Evolutionary conservation across 2,329 filamentous ascomycete genomes (phyloP), one percentile per base, ranked within the genome.

Genomic region (Aspergillus candidus): DNA sequence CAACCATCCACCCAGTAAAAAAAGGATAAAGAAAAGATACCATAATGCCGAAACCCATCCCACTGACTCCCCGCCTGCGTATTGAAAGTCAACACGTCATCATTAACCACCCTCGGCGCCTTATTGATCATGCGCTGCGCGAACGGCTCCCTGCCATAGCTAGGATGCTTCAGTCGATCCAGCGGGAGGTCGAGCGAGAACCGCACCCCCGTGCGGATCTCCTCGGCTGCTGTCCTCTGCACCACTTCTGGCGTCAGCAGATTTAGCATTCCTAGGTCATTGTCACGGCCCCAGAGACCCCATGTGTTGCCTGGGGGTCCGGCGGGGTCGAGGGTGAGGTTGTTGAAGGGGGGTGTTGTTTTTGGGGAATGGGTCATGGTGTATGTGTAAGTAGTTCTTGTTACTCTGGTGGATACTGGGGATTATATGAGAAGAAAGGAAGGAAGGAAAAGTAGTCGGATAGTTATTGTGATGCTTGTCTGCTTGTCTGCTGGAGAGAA

Each of bases 141-240:
- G 55, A 84, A 80, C 3, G 69, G 61, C 47, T 75, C 71, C 12
- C 80, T 72, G 44, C 71, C 67, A 60, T 83, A 81, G 58, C 80
- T 77, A 13, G 77, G 70, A 8, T 72, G 58, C 36, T 73, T 62
- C 29, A 71, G 60, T 58, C 79, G 73, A 61, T 79, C 70, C 4
- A 84, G 68, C 0, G 77, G 71, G 71, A 79, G 79, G 63, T 84
- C 79, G 14, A 83, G 71, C 1, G 76, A 79, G 40, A 83, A 68
- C 4, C 59, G 56, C 12, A 62, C 48, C 1, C 60, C 61, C 3
- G 58, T 53, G 11, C 66, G 63, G 49, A 76, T 75, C 51, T 76
- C 72, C 13, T 62, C 58, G 1, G 72, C 65, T 0, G 72, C 72
- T 6, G 61, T 57, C n/a, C 38, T 40, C 6, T 61, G 61, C 14